These are phyloP conservation scores for Saccharata proteae DNA, from an alignment of 2,329 filamentous ascomycete species.

Conservation along the genomic window DNA sequence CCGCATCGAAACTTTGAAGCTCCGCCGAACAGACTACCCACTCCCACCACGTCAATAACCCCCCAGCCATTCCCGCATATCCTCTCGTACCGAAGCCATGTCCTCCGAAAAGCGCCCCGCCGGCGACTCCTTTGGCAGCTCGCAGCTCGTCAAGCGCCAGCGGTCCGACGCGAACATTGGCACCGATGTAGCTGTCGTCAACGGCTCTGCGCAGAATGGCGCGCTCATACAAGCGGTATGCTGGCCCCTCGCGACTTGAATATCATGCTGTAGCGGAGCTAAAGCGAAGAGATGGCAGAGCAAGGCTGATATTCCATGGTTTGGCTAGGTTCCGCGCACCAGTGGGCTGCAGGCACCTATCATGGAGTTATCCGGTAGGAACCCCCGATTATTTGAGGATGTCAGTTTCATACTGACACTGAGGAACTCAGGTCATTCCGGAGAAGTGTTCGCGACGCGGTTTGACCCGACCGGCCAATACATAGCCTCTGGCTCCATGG, in stretches of 20 bases:
- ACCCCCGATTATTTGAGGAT: background rate
- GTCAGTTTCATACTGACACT: slow-evolving; percentile 7
- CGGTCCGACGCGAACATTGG: slow-evolving; percentile 52
- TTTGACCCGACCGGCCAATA: slow-evolving; percentile 82
- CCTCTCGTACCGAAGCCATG: slow-evolving; percentile 40
- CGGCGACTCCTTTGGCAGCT: slow-evolving; percentile 66
- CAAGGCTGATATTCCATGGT: slow-evolving; percentile 24
- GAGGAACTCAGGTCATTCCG: slow-evolving; percentile 43
- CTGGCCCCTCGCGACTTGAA: slow-evolving; percentile 14
- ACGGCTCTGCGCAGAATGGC: slow-evolving; percentile 45
- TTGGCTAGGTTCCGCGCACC: slow-evolving; percentile 58
- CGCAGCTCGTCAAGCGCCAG: slow-evolving; percentile 80
- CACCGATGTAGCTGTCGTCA: slow-evolving; percentile 43
- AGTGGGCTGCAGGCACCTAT: slow-evolving; percentile 79
- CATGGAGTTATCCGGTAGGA: slow-evolving; percentile 76
- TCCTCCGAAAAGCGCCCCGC: slow-evolving; percentile 85
- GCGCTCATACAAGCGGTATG: slow-evolving; percentile 56
- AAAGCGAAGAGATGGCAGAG: slow-evolving; percentile 10
- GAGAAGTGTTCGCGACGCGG: slow-evolving; percentile 80
- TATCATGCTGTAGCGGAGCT: slow-evolving; percentile 13
- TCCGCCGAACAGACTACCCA: background rate
- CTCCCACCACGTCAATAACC: slow-evolving; percentile 1
- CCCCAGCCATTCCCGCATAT: slow-evolving; percentile 2
- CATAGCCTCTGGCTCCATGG: slow-evolving; percentile 93
- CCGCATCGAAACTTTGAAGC: slow-evolving; percentile 8